Evolutionary conservation across 179 eudicot genomes (phyloP), one percentile per base, ranked within the genome.

Genomic region (Spergularia azorica): DNA sequence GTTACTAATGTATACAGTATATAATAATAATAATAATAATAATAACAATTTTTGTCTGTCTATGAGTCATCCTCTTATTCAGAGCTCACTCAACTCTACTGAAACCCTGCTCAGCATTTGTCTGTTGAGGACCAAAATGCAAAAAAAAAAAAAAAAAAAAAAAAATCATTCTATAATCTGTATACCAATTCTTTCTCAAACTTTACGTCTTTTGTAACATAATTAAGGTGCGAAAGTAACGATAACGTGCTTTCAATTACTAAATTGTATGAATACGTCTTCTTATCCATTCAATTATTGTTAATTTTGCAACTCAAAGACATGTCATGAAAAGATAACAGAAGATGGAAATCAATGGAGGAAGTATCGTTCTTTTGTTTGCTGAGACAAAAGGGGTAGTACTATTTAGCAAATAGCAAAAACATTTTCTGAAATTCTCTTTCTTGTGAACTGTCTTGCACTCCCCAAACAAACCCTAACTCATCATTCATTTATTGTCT

Each of bases 401-500:
- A 26, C 32, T 26, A 26, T 26, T 26, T 26, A 26, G 32, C 32
- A 26, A 26, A n/a, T n/a, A n/a, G n/a, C n/a, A 26, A 26, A 2
- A 75, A 76, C 76, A 76, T 16, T 2, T 76, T 70, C 71, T 80
- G 83, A 66, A 70, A 54, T 52, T 32, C 39, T 43, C n/a, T 63
- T 70, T 55, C 63, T 63, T 76, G 79, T 72, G 38, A 71, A 76
- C 79, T 76, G 83, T 76, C 76, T 26, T 71, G 76, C 83, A 80
- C 79, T 76, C 65, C 8, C 75, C 63, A 55, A 46, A 69, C 75
- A 57, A 51, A 52, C 52, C 67, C 52, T 52, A 56, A 46, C 58
- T 70, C 71, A 17, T 74, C 75, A 68, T 54, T 74, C 75, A 68
- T 54, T 63, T 75, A 50, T 70, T 65, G 61, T 71, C 72, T 10